These are phyloP conservation scores for Plasmodium berghei DNA, from an alignment of 169 alveolate species.

Conservation along the genomic window DNA sequence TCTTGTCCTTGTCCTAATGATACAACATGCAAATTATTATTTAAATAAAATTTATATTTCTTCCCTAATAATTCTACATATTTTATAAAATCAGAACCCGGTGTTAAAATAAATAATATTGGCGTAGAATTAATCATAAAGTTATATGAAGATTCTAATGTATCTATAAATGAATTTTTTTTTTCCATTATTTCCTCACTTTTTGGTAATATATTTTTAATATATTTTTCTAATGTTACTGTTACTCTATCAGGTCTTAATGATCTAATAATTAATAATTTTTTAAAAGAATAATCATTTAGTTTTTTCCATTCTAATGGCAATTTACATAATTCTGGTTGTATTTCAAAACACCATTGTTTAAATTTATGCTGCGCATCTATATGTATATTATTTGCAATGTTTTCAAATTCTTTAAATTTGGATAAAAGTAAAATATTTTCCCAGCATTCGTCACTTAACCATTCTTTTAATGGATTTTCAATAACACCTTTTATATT, in stretches of 20 bases:
- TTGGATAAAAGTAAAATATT: conserved; percentile 87
- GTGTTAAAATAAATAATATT: conserved; percentile 94
- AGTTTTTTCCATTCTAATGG: conserved; percentile 97
- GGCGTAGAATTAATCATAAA: conserved; percentile 95
- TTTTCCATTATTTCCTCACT: conserved; percentile 94
- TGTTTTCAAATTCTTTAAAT: conserved; percentile 94
- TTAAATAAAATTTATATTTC: conserved; percentile 87
- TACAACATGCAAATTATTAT: conserved; percentile 92
- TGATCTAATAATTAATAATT: conserved; percentile 94
- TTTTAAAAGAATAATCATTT: conserved; percentile 94
- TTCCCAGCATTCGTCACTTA: conserved; percentile 94
- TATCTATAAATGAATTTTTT: conserved; percentile 91
- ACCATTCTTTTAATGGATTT: conserved; percentile 95
- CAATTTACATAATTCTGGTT: conserved; percentile 95
- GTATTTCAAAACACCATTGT: conserved; percentile 96
- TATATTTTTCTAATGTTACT: conserved; percentile 93
- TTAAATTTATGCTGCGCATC: conserved; percentile 96
- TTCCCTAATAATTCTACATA: conserved; percentile 92
- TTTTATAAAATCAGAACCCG: conserved; percentile 96
- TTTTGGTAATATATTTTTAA: conserved; percentile 92
- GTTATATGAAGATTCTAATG: conserved; percentile 89
- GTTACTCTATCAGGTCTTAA: conserved; percentile 96
- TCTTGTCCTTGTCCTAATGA: conserved; percentile 97
- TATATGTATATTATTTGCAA: conserved; percentile 93
- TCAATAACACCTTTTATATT: conserved; percentile 87